Base-by-base conservation (phyloP, 306 rosid species). In the Dalbergia cochinchinensis region DNA sequence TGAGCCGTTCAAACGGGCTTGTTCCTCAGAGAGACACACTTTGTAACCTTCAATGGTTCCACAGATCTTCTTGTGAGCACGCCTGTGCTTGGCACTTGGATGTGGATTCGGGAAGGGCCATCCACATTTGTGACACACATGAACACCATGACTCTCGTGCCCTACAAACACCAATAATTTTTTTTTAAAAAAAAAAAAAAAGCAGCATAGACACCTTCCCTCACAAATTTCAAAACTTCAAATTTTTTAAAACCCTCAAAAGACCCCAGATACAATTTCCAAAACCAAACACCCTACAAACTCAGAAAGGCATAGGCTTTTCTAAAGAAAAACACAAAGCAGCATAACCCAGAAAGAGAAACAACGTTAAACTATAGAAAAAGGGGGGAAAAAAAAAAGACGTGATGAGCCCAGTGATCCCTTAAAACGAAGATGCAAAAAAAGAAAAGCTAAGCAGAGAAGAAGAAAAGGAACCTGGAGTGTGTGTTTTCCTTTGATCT, bases 1-100 rank as follows among this genome's bases (percentile, higher is more conserved):
- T 19, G 97, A 91, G 78, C 77, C 77, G 60, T 76, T 79, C 51
- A 69, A 64, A 67, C 82, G 89, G 41, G 74, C 19, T 48, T 77
- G 81, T 59, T 61, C 86, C 63, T 83, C 89, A 8, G 84, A 71
- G 50, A 68, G 76, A 45, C 50, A 78, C 48, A 84, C 44, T 80
- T 78, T 86, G 81, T 85, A 87, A 35, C 99, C 96, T 61, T 95
- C 87, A 69, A 91, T 22, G 63, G 88, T 89, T 82, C 99, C 99
- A 77, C 99, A 95, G 86, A 92, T 90, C 94, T 76, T 92, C 92
- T 84, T 90, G 78, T 94, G 97, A 4, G 95, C 86, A 41, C 97
- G 92, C 79, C 98, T 88, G 31, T 79, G 90, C 59, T 74, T 90
- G 8, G 98, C 84, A 78, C 95, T 91, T 14, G 98, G 98, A 74